Evolutionary conservation across 495 filamentous ascomycete genomes (phyloP).

Genomic region (Aspergillus coremiiformis): DNA sequence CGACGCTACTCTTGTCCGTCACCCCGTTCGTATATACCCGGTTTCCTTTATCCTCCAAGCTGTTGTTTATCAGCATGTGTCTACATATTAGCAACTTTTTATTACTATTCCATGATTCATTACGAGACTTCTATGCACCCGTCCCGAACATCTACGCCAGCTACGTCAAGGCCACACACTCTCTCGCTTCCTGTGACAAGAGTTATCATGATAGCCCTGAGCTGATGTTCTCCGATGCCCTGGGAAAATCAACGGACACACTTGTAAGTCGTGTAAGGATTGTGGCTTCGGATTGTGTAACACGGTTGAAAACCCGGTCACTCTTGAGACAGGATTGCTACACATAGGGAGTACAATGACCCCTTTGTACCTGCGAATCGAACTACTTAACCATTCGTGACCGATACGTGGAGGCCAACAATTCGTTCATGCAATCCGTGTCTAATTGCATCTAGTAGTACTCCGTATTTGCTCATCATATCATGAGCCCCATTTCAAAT

Average conservation of each 20-base stretch:
- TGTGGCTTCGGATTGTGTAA: no score
- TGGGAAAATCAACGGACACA: no score
- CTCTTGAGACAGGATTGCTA: no score
- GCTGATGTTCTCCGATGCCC: no score
- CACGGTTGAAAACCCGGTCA: no score
- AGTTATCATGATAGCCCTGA: no score
- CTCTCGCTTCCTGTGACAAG: no score
- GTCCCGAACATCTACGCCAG: no score
- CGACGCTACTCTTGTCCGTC: constrained; percentile 9
- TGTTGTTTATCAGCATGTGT: not conserved
- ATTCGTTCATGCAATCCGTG: not conserved
- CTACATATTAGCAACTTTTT: not conserved
- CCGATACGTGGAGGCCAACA: not conserved
- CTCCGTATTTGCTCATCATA: not conserved
- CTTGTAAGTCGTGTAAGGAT: no score
- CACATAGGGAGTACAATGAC: no score
- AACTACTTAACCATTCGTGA: not conserved
- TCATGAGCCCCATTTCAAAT: not conserved
- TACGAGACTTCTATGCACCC: not conserved
- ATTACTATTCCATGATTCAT: not conserved
- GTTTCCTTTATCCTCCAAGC: not conserved
- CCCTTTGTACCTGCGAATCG: not conserved
- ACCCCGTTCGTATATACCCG: constrained; percentile 6
- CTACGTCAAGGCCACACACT: no score
- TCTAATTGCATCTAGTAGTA: constrained; percentile 1